These are phyloP conservation scores for Furcasterigmium furcatum DNA, from an alignment of 2,329 filamentous ascomycete genomes.

Conservation along the genomic window DNA sequence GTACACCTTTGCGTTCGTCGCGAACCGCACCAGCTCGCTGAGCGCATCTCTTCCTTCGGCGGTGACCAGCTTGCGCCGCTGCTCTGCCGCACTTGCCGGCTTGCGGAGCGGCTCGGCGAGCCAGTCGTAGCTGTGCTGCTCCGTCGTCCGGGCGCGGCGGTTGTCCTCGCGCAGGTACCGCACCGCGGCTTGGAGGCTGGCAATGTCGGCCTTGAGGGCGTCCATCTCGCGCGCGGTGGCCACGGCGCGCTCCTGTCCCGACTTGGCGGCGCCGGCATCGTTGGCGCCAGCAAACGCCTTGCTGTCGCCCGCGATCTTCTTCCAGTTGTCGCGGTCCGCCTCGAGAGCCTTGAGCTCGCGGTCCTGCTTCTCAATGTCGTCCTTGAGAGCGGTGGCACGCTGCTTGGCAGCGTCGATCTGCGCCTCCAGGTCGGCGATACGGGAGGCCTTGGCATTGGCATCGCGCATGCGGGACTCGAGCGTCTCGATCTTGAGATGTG, in stretches of 20 bases:
- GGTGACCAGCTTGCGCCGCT: slow-evolving; percentile 48
- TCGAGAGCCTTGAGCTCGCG: slow-evolving; percentile 63
- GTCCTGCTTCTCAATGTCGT: slow-evolving; percentile 65
- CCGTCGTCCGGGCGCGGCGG: slow-evolving; percentile 54
- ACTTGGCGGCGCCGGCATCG: slow-evolving; percentile 36
- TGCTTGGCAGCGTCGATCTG: slow-evolving; percentile 51
- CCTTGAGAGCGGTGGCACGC: slow-evolving; percentile 50
- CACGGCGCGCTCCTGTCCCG: slow-evolving; percentile 63
- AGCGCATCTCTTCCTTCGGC: slow-evolving; percentile 63
- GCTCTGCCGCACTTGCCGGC: slow-evolving; percentile 38
- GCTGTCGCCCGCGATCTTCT: slow-evolving; percentile 64
- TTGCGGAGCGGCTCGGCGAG: slow-evolving; percentile 57
- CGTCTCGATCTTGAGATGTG: slow-evolving; percentile 89
- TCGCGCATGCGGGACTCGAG: slow-evolving; percentile 85
- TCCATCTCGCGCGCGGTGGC: slow-evolving; percentile 73
- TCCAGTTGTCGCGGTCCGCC: slow-evolving; percentile 66
- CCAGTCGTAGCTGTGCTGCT: slow-evolving; percentile 59
- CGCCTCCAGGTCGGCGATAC: slow-evolving; percentile 62
- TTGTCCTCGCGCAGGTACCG: slow-evolving; percentile 68
- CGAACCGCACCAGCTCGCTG: slow-evolving; percentile 61
- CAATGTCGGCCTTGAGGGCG: slow-evolving; percentile 65
- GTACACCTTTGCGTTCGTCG: slow-evolving; percentile 51
- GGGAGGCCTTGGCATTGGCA: slow-evolving; percentile 71
- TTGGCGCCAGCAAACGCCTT: slow-evolving; percentile 45
- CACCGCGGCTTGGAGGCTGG: slow-evolving; percentile 60